Percentiles rank a stretch among this genome's conserved stretches.
phyloP scores from a whole-genome alignment of 2,329 filamentous ascomycete genomes.

The Aspergillus sp. region DNA sequence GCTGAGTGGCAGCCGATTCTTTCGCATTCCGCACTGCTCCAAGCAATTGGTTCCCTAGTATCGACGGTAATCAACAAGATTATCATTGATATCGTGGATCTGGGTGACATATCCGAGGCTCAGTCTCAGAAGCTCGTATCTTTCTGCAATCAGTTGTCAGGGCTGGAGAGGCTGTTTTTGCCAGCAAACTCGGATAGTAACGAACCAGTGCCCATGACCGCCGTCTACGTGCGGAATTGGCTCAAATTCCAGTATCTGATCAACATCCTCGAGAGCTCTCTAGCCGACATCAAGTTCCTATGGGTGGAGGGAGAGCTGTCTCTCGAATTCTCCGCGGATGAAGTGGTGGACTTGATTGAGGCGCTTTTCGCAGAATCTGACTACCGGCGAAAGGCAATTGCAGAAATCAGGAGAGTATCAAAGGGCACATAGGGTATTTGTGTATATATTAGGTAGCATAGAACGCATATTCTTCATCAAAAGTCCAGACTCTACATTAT shows the following conservation, averaged over 20 bases:
- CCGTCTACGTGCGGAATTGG: constrained; percentile 67
- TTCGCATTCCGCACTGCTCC: constrained; percentile 63
- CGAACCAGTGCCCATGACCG: constrained; percentile 56
- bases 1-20: constrained; percentile 62
- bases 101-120: constrained; percentile 66
- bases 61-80: constrained; percentile 63
- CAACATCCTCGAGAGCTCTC: constrained; percentile 65
- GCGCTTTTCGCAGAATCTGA: constrained; percentile 68
- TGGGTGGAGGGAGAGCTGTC: constrained; percentile 68
- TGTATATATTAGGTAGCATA: constrained; percentile 7
- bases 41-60: constrained; percentile 64
- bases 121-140: constrained; percentile 63
- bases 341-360: constrained; percentile 66
- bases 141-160: constrained; percentile 61
- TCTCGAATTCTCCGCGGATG: constrained; percentile 64
- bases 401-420: constrained; percentile 55
- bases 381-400: constrained; percentile 61
- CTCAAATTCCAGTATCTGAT: constrained; percentile 67
- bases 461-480: background rate
- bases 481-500: background rate
- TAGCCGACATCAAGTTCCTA: constrained; percentile 68
- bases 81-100: constrained; percentile 65
- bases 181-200: constrained; percentile 44
- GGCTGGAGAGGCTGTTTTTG: constrained; percentile 62
- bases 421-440: constrained; percentile 19